Conservation (phyloP, 1,139 yeast genomes). For the Debaryomyces coudertii region DNA sequence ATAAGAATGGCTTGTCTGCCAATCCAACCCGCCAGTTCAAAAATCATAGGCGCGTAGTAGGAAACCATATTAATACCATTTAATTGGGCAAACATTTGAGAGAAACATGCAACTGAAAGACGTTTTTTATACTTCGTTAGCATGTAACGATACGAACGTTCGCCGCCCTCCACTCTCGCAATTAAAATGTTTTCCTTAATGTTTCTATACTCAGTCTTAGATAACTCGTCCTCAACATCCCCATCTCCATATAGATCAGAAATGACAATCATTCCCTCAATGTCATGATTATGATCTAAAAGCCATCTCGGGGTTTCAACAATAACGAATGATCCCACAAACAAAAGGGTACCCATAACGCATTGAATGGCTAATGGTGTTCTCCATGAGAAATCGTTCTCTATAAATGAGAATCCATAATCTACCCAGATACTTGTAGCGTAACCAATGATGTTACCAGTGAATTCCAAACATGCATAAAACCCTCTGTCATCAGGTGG, state of each 20-base stretch:
- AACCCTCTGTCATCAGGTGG: conserved; percentile 90
- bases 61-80: conserved; percentile 93
- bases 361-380: conserved; percentile 78
- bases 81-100: conserved; percentile 89
- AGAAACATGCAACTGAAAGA: conserved; percentile 86
- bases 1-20: conserved; percentile 86
- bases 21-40: conserved; percentile 93
- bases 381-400: conserved; percentile 67
- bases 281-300: conserved; percentile 83
- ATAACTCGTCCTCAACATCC: conserved; percentile 60
- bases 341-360: conserved; percentile 68
- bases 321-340: conserved; percentile 72
- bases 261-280: conserved; percentile 69
- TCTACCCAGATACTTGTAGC: conserved; percentile 91
- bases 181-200: conserved; percentile 56
- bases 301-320: conserved; percentile 93
- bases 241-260: conserved; percentile 52
- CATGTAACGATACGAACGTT: conserved; percentile 68
- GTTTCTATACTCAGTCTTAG: conserved; percentile 56
- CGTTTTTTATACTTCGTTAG: conserved; percentile 65
- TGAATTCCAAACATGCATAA: conserved; percentile 88
- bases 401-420: conserved; percentile 70
- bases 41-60: conserved; percentile 91
- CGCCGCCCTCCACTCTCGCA: conserved; percentile 73
- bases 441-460: conserved; percentile 89